Evolutionary conservation across 805 yeast genomes (phyloP).

Genomic region (Vanderwaltozyma tropicalis): DNA sequence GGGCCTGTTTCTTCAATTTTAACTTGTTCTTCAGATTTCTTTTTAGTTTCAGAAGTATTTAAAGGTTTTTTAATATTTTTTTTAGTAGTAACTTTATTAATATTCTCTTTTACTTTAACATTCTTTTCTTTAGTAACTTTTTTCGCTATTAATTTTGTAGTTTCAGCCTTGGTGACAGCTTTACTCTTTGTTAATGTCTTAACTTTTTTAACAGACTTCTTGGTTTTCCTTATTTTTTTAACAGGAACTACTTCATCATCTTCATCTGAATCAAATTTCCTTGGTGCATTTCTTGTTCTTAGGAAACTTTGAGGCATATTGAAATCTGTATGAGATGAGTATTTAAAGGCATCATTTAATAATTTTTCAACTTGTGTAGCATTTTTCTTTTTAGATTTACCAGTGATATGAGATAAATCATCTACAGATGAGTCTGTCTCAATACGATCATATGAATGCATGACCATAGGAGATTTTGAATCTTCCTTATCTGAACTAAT

Average conservation of each 20-base stretch:
- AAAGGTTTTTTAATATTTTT: background rate
- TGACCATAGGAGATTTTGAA: no score
- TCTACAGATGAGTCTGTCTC: background rate
- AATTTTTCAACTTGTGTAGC: constrained; percentile 8
- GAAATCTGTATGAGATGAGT: constrained; percentile 18
- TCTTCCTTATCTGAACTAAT: no score
- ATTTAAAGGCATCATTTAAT: constrained; percentile 21
- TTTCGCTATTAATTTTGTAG: background rate
- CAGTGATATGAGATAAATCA: no score
- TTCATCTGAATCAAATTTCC: background rate
- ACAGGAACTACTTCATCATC: background rate
- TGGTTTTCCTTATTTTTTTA: background rate
- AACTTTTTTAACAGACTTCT: background rate
- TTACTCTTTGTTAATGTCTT: background rate
- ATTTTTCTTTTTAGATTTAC: no score
- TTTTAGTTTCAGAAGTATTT: background rate
- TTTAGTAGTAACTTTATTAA: background rate
- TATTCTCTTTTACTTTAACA: background rate
- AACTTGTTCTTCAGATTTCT: background rate
- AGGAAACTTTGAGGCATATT: constrained; percentile 19
- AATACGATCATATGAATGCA: no score
- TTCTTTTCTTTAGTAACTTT: background rate
- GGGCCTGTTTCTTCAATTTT: no score
- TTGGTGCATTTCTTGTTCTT: constrained; percentile 7
- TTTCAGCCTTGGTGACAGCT: background rate